Percentiles rank a stretch among this genome's conserved stretches.
Evolutionary conservation across 768 basidiomycete genomes (phyloP).

Genomic region (Suillus discolor): DNA sequence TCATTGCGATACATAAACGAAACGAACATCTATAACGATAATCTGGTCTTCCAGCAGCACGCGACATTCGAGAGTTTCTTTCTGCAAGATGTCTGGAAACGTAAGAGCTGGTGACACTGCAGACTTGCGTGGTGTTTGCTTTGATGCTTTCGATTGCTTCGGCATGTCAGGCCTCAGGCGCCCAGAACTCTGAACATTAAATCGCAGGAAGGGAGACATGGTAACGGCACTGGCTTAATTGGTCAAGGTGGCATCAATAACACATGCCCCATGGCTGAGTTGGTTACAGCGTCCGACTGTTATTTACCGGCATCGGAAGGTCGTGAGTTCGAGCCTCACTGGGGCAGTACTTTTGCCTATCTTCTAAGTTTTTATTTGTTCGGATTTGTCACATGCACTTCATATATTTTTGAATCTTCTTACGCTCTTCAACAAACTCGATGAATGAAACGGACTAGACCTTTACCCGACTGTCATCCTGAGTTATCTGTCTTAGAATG

Average conservation of each 20-base stretch:
- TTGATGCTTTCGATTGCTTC: slow-evolving; percentile 8
- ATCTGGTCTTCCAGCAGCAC: slow-evolving; percentile 66
- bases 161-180: slow-evolving; percentile 3
- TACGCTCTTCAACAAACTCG: slow-evolving; percentile 8
- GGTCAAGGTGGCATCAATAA: neutral
- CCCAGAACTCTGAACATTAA: neutral
- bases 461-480: slow-evolving; percentile 45
- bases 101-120: slow-evolving; percentile 5
- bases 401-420: neutral
- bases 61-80: slow-evolving; percentile 47
- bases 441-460: slow-evolving; percentile 41
- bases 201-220: neutral
- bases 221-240: neutral
- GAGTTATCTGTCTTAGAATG: slow-evolving; percentile 52
- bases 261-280: slow-evolving; percentile 53
- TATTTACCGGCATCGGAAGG: slow-evolving; percentile 44
- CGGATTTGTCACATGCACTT: neutral
- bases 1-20: neutral
- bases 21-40: slow-evolving; percentile 56
- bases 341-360: slow-evolving; percentile 39
- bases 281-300: slow-evolving; percentile 56
- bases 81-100: slow-evolving; percentile 50
- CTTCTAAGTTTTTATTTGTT: neutral
- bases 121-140: neutral
- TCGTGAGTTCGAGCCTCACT: slow-evolving; percentile 57